Evolutionary conservation across 306 rosid genomes (phyloP).

Genomic region (Acmispon strigosus): DNA sequence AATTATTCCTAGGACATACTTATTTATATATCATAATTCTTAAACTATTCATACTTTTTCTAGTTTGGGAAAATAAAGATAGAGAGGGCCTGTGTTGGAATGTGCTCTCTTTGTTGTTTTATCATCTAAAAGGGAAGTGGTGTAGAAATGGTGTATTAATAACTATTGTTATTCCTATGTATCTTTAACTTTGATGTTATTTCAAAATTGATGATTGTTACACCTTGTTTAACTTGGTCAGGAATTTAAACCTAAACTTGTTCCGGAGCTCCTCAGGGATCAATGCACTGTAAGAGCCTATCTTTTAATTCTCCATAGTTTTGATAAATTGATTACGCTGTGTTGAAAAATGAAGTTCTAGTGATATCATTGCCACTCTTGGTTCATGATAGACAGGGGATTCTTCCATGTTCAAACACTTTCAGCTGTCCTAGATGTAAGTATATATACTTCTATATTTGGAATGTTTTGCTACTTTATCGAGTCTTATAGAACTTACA

Average conservation of each 20-base stretch:
- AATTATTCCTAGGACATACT: background rate
- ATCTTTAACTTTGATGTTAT: background rate
- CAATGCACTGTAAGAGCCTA: conserved; percentile 44
- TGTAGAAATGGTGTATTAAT: background rate
- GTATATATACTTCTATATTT: conserved; percentile 13
- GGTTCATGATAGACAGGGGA: conserved; percentile 35
- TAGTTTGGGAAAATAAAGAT: background rate
- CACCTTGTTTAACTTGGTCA: conserved; percentile 20
- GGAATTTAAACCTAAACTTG: conserved; percentile 79
- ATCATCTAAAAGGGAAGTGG: background rate
- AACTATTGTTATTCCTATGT: background rate
- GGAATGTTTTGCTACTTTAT: background rate
- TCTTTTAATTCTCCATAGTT: conserved; percentile 12
- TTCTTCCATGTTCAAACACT: conserved; percentile 53
- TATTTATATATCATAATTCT: background rate
- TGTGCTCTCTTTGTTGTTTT: background rate
- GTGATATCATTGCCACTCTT: background rate
- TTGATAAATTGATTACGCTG: background rate
- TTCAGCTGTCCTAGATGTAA: conserved; percentile 68
- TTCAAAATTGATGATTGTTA: conserved; percentile 14
- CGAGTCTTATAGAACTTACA: background rate
- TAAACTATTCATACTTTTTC: background rate
- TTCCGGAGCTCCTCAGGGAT: conserved; percentile 46
- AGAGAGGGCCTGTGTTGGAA: background rate
- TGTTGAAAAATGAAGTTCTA: background rate